Conservation (phyloP, 192 early-diverging fungal species). For the Jimgerdemannia flammicorona region DNA sequence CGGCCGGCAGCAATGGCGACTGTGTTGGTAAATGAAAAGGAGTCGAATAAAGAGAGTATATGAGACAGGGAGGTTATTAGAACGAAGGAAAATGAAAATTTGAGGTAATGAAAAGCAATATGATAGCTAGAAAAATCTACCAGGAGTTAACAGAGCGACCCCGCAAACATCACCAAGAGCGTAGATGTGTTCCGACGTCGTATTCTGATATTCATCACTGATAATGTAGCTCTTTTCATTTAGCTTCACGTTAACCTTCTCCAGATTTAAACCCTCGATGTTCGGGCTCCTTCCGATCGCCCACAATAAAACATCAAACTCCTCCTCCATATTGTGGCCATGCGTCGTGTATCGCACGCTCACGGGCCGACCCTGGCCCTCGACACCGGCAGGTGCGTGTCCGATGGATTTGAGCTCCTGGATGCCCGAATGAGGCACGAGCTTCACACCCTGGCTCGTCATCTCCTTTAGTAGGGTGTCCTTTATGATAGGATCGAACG, state of each 20-base stretch:
- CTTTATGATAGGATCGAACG: conserved; percentile 82
- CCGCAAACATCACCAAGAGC: conserved; percentile 97
- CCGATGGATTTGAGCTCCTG: conserved; percentile 36
- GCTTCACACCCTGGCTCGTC: conserved; percentile 74
- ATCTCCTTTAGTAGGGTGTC: conserved; percentile 75
- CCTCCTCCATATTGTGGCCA: conserved; percentile 39
- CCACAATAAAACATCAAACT: conserved; percentile 87
- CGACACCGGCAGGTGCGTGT: conserved; percentile 43
- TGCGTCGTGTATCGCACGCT: conserved; percentile 39
- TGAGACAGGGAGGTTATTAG: neutral
- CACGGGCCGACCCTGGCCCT: conserved; percentile 41
- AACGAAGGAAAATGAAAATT: neutral
- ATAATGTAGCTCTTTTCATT: conserved; percentile 71
- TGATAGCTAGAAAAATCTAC: conserved; percentile 25
- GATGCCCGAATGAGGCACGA: conserved; percentile 65
- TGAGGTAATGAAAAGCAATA: neutral
- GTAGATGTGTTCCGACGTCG: conserved; percentile 62
- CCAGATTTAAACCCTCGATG: conserved; percentile 67
- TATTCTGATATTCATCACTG: conserved; percentile 88
- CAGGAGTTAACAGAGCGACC: conserved; percentile 86
- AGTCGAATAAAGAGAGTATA: neutral
- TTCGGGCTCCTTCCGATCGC: conserved; percentile 87
- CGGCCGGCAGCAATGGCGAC: conserved; percentile 97
- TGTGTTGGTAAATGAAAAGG: conserved; percentile 2
- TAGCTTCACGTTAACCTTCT: conserved; percentile 53